Evolutionary conservation across 1,139 yeast genomes (phyloP), one percentile per base, ranked within the genome.

Genomic region (Magnusiomyces tetraspermus): DNA sequence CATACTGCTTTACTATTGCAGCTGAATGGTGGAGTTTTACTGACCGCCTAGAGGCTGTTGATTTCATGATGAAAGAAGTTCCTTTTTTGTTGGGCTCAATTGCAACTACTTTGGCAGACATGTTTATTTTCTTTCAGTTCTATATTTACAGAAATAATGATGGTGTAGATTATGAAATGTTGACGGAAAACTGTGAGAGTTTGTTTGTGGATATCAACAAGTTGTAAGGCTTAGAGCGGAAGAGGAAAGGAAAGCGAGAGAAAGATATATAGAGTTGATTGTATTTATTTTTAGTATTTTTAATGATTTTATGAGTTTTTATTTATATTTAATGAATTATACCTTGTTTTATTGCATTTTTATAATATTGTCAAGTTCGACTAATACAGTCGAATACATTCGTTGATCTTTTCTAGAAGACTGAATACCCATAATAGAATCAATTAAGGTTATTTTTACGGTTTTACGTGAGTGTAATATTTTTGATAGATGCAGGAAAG

Each of bases 11-110:
- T 13, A 84, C 95, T 1, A 82, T 89, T 23, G 61, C 85, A 22
- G 57, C 59, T 15, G 60, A 72, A 68, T 64, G 72, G 40, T 57
- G 53, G 45, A 55, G 80, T 60, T 83, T 83, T n/a, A 70, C 78
- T 58, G 82, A 76, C 70, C 88, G 90, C 41, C 70, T 74, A 13
- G 71, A 75, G 31, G 74, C 75, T 57, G 54, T 65, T 49, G 73
- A 63, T 1, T 89, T 85, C 61, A 67, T 88, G 46, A 57, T 71
- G 57, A 80, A 79, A 52, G 95, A 88, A 60, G 67, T 86, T 55
- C 96, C 97, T 0, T 89, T 85, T 62, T 76, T 89, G 22, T 65
- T 86, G 40, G 96, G 96, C 0, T 83, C 92, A 59, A 76, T 87
- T 0, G 92, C 95, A 2, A 87, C 96, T 0, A 75, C 87, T 11